Percentiles rank a stretch among this genome's conserved stretches.
Evolutionary conservation across 805 yeast species (phyloP).

Genomic region (Kuraishia molischiana): DNA sequence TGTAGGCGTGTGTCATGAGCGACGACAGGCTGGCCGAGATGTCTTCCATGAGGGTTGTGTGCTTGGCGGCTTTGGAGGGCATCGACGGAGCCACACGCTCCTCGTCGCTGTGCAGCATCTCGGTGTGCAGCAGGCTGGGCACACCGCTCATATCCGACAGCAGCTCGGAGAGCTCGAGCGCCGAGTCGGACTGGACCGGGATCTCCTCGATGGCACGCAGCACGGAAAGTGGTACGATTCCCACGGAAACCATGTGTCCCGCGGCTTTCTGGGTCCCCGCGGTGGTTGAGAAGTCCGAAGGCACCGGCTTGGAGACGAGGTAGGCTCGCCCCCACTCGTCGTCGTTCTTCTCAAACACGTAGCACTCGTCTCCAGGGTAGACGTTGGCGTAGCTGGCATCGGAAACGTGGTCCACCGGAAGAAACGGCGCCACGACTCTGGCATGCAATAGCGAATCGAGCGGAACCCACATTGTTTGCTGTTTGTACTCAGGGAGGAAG

Average conservation of each 20-base stretch:
- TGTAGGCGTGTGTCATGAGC: conserved; percentile 54
- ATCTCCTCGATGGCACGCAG: conserved; percentile 33
- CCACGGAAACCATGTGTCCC: conserved; percentile 40
- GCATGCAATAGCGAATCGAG: conserved; percentile 35
- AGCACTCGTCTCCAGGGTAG: conserved; percentile 72
- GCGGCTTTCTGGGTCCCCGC: conserved; percentile 57
- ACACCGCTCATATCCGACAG: not conserved
- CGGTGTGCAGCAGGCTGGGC: conserved; percentile 26
- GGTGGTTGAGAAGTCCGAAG: conserved; percentile 56
- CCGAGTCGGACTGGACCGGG: conserved; percentile 13
- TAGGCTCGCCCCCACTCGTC: conserved; percentile 78
- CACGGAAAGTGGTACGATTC: conserved; percentile 51
- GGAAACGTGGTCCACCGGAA: conserved; percentile 20
- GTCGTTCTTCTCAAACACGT: conserved; percentile 49
- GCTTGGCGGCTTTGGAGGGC: conserved; percentile 20
- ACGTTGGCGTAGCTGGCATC: conserved; percentile 27
- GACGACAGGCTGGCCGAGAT: conserved; percentile 46
- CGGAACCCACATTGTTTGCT: conserved; percentile 42
- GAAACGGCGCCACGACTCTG: conserved; percentile 24
- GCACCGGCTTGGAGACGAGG: conserved; percentile 55
- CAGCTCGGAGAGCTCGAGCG: conserved; percentile 9
- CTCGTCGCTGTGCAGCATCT: conserved; percentile 8
- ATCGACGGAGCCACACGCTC: not conserved
- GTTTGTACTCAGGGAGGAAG: not conserved
- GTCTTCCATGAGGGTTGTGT: conserved; percentile 42